Evolutionary conservation across 75 land plant species (phyloP).

Genomic region (Azolla pinnata): DNA sequence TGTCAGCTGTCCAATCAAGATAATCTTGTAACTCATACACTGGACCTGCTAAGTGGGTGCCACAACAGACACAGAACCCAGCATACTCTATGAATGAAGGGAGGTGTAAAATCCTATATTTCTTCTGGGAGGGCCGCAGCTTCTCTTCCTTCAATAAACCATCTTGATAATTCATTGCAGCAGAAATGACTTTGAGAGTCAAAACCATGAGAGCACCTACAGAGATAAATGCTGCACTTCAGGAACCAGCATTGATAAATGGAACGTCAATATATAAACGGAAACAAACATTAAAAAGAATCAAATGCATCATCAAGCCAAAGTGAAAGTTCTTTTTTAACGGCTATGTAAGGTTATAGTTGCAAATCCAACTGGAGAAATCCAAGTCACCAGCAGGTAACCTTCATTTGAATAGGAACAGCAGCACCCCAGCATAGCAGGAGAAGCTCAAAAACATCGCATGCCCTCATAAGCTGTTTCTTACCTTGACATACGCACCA

Average conservation of each 20-base stretch:
- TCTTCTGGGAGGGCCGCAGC: slow-evolving; percentile 64
- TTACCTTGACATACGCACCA: too few relatives aligned
- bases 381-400: too few relatives aligned
- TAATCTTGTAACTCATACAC: slow-evolving; percentile 97
- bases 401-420: too few relatives aligned
- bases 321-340: too few relatives aligned
- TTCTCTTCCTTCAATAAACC: slow-evolving; percentile 75
- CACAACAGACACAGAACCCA: slow-evolving; percentile 94
- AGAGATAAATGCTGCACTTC: neutral
- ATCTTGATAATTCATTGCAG: slow-evolving; percentile 89
- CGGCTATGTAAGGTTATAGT: too few relatives aligned
- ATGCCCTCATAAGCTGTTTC: too few relatives aligned
- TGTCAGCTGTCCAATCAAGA: slow-evolving; percentile 84
- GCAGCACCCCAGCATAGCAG: too few relatives aligned
- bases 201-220: slow-evolving; percentile 97
- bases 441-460: too few relatives aligned
- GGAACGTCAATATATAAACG: neutral
- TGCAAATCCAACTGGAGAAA: too few relatives aligned
- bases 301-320: too few relatives aligned
- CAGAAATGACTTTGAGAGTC: slow-evolving; percentile 87
- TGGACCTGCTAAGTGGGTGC: slow-evolving; percentile 99
- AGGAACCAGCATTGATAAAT: neutral
- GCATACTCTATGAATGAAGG: slow-evolving; percentile 69
- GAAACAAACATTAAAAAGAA: neutral
- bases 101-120: slow-evolving; percentile 45